Base-by-base conservation (phyloP, 345 rosid species). In the Brassica napus region DNA sequence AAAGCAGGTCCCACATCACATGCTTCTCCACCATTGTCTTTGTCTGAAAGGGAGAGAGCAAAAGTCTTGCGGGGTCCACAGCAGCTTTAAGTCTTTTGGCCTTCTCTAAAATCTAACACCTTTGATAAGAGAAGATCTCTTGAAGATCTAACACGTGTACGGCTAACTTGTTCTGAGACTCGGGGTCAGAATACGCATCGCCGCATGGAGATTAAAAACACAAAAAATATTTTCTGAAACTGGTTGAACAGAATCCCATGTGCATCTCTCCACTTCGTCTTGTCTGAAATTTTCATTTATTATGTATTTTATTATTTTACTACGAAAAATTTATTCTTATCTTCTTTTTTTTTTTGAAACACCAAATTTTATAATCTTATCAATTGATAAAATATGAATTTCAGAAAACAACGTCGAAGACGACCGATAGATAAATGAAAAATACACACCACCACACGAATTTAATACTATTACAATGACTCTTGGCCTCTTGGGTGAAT, bases 231-330 rank as follows among this genome's bases (percentile, higher is more conserved):
- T 70, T 57, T 65, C 69, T 76, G 73, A 32, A 71, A 81, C 80
- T 75, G 44, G 35, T 68, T 64, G 54, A 81, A 81, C 83, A 81
- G 80, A 71, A 75, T 58, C 83, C 83, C 83, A 81, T 81, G 80
- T 81, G 80, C 83, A 18, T 76, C 76, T 59, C 69, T 65, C 83
- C 80, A 81, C 80, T 81, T 71, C 83, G 14, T 76, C 80, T 75
- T 76, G 80, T 75, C 83, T 75, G 58, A 66, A 57, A 73, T 73
- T 65, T 78, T 55, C 5, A 9, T 11, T 7, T 1, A 3, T 10
- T 49, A 39, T 9, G 9, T 39, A 39, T 39, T 2, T 9, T 39
- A 10, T 39, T 8, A 39, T 39, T 37, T 39, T 8, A 8, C 47
- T 9, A 39, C 47, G 12, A 35, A 35, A 35, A 35, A 35, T 35